These are phyloP conservation scores for Aulographum hederae DNA, from an alignment of 2,329 filamentous ascomycete species.

Conservation along the genomic window DNA sequence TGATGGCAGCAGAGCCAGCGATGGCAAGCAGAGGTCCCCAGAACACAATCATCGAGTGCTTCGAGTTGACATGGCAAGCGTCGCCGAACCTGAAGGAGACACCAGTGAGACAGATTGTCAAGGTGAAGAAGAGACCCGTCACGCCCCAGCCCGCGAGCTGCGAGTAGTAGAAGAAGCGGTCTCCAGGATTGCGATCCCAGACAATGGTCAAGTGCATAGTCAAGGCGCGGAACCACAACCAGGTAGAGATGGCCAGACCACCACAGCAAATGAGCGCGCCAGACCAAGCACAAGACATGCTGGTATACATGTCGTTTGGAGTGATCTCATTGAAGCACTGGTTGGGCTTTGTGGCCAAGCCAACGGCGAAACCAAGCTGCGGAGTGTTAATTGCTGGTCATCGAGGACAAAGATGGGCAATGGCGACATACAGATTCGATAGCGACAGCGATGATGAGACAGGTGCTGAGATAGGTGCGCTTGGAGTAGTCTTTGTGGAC, in stretches of 20 bases:
- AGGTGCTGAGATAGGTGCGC: conserved; percentile 84
- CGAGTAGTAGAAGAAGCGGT: conserved; percentile 74
- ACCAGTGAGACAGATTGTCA: conserved; percentile 63
- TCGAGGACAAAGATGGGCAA: not conserved
- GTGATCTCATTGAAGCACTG: conserved; percentile 85
- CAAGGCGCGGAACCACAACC: conserved; percentile 69
- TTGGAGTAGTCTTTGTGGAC: conserved; percentile 79
- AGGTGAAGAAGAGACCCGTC: conserved; percentile 53
- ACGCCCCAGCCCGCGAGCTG: conserved; percentile 72
- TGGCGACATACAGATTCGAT: conserved; percentile 54
- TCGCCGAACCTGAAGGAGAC: conserved; percentile 87
- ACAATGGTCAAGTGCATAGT: conserved; percentile 95
- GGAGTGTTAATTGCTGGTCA: conserved; percentile 1
- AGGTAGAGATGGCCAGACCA: conserved; percentile 68
- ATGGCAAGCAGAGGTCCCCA: conserved; percentile 82
- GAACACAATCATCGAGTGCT: conserved; percentile 63
- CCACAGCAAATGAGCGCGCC: conserved; percentile 74
- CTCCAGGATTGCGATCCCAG: conserved; percentile 83
- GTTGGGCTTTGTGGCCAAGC: conserved; percentile 57
- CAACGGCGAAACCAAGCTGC: conserved; percentile 78
- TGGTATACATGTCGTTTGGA: conserved; percentile 77
- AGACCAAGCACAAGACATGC: conserved; percentile 67
- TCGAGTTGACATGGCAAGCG: conserved; percentile 88
- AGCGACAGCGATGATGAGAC: conserved; percentile 55
- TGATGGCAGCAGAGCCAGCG: conserved; percentile 53